A percentile compares a stretch with the other conserved stretches of the same genome.
phyloP scores from a whole-genome alignment of 805 yeast genomes.

The Aciculoconidium aculeatum region DNA sequence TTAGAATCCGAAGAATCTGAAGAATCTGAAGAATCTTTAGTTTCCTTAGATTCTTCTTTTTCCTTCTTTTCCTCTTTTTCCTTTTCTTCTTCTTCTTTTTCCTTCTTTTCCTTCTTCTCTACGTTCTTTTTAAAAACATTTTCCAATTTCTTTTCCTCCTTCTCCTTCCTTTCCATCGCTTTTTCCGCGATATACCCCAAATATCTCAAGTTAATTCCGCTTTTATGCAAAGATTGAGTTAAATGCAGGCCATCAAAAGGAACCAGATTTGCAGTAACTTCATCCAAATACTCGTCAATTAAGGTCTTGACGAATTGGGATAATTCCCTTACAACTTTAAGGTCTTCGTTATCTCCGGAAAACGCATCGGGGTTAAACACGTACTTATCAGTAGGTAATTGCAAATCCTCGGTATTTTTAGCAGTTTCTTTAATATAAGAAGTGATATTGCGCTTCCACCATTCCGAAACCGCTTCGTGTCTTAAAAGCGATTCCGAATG shows the following conservation, averaged over 20 bases:
- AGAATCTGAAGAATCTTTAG: neutral
- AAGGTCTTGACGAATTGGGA: slow-evolving; percentile 58
- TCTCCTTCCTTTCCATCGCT: slow-evolving; percentile 16
- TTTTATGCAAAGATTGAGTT: slow-evolving; percentile 59
- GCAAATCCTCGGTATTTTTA: slow-evolving; percentile 35
- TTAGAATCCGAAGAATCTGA: too few species aligned
- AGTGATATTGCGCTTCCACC: slow-evolving; percentile 74
- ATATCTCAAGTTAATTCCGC: slow-evolving; percentile 87
- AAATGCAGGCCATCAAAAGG: slow-evolving; percentile 85
- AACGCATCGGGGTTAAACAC: slow-evolving; percentile 79
- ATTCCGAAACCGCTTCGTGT: slow-evolving; percentile 83
- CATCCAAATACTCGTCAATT: slow-evolving; percentile 57
- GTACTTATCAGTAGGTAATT: slow-evolving; percentile 47
- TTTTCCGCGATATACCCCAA: slow-evolving; percentile 57
- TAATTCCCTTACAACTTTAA: slow-evolving; percentile 60
- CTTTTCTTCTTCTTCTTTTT: slow-evolving; percentile 19
- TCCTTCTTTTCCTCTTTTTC: slow-evolving; percentile 16
- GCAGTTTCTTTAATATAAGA: slow-evolving; percentile 48
- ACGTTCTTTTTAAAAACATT: slow-evolving; percentile 20
- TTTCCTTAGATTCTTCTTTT: slow-evolving; percentile 22
- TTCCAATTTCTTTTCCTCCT: slow-evolving; percentile 11
- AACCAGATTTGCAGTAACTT: slow-evolving; percentile 47
- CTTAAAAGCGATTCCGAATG: slow-evolving; percentile 75
- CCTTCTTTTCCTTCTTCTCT: slow-evolving; percentile 15
- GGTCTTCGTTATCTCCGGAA: slow-evolving; percentile 44